Base-by-base conservation (phyloP, 768 basidiomycete genomes). In the Pseudohyphozyma bogoriensis region DNA sequence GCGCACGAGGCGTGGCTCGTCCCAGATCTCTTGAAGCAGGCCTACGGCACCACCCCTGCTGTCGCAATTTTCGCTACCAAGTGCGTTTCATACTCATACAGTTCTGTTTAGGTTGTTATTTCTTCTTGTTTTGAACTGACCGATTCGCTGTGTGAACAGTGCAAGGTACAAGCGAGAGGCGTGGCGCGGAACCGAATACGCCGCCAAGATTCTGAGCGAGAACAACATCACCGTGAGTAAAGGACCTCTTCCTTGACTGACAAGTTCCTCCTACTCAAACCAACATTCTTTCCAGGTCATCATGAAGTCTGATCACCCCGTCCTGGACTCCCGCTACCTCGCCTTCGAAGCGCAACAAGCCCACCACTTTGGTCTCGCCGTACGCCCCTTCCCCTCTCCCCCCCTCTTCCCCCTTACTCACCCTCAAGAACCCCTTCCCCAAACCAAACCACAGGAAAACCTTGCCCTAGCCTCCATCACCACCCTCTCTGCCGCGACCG, bases 341-440 rank as follows among this genome's bases (percentile, higher is more conserved):
- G 70, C 89, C 26, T 86, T 83, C 65, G 89, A 92, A 72, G 88
- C 89, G 6, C 86, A 88, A 68, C 86, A 87, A 73, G 85, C 84
- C 0, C 56, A 62, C 36, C 55, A 62, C 32, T 60, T 56, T 46
- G 56, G 56, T 24, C 45, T 58, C 11, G 40, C 55, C 45, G 51
- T 65, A 15, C 4, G 46, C 32, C 6, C 13, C 45, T 24, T 15
- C 26, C 26, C 10, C 26, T n/a, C 26, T 13, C 51, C 11, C 33
- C 22, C 36, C 36, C 32, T 12, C 3, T 18, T 13, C 18, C 29
- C 4, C 4, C 37, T 24, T 11, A 44, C 35, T 4, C 9, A 3
- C 12, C 24, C n/a, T 40, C 42, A 36, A 9, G 20, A 26, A 22
- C 13, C 16, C 33, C 36, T 35, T 33, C 29, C 37, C 24, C 16